These are phyloP conservation scores for Podospora tetraspora DNA, from an alignment of 495 filamentous ascomycete species.

Conservation along the genomic window DNA sequence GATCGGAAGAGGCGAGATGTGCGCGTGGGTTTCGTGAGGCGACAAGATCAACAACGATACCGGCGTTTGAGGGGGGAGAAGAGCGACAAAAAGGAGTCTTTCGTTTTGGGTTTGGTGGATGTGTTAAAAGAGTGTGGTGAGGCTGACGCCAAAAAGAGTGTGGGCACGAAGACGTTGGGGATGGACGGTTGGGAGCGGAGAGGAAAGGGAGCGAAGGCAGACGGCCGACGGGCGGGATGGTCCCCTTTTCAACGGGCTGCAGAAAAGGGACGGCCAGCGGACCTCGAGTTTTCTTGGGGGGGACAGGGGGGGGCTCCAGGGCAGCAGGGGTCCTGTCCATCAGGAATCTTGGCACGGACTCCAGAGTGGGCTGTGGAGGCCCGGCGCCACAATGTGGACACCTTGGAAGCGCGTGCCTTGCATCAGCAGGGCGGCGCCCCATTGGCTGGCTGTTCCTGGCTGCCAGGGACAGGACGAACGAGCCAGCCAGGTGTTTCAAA, in stretches of 20 bases:
- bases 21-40: slow-evolving; percentile 1
- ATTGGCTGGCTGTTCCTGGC: background rate
- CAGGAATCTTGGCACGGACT: background rate
- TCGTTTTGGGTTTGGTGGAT: slow-evolving; percentile 3
- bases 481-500: background rate
- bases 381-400: background rate
- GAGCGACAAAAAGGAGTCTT: slow-evolving; percentile 3
- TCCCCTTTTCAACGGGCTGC: slow-evolving; percentile 23
- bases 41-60: slow-evolving; percentile 9
- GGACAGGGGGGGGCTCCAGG: background rate
- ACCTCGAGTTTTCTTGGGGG: background rate
- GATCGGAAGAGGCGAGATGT: background rate
- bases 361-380: background rate
- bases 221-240: slow-evolving; percentile 17
- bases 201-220: slow-evolving; percentile 19
- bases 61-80: slow-evolving; percentile 12
- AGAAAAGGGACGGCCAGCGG: background rate
- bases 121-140: slow-evolving; percentile 30
- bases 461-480: background rate
- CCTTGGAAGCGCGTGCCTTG: background rate
- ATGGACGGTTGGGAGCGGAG: slow-evolving; percentile 18
- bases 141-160: slow-evolving; percentile 34
- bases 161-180: slow-evolving; percentile 26
- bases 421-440: background rate
- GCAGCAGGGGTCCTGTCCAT: background rate